phyloP scores from a whole-genome alignment of 257 asterid species.

The Thymus quinquecostatus region DNA sequence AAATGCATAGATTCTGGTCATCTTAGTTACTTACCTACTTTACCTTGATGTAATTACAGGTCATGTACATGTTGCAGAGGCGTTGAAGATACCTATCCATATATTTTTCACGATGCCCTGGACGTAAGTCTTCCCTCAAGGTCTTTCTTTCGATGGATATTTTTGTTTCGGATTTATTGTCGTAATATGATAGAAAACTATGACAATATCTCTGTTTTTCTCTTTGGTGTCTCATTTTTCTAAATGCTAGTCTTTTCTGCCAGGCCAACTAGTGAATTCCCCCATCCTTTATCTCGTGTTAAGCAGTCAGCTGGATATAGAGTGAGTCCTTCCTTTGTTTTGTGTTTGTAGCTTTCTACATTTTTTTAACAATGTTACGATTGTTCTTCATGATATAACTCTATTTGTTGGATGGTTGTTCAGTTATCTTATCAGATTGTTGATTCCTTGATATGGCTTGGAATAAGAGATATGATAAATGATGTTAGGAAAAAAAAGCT shows the following conservation, averaged over 20 bases:
- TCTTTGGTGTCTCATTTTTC: slow-evolving; percentile 14
- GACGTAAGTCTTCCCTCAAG: slow-evolving; percentile 74
- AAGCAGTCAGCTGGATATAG: slow-evolving; percentile 97
- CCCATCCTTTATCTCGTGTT: slow-evolving; percentile 97
- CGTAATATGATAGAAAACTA: slow-evolving; percentile 12
- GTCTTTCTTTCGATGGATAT: slow-evolving; percentile 23
- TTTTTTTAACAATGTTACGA: slow-evolving; percentile 1
- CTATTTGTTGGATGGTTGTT: slow-evolving; percentile 44
- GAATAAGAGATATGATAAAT: slow-evolving; percentile 92
- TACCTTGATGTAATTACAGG: slow-evolving; percentile 51
- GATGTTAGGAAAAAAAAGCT: slow-evolving; percentile 87
- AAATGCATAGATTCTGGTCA: not conserved
- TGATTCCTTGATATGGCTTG: slow-evolving; percentile 96
- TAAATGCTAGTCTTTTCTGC: slow-evolving; percentile 33
- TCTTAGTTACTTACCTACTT: slow-evolving; percentile 11
- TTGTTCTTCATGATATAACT: slow-evolving; percentile 24
- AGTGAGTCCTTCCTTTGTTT: slow-evolving; percentile 49
- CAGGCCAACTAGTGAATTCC: slow-evolving; percentile 96
- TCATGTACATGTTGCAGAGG: slow-evolving; percentile 94
- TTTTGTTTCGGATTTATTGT: slow-evolving; percentile 22
- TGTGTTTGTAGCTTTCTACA: slow-evolving; percentile 23
- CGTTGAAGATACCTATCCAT: slow-evolving; percentile 81
- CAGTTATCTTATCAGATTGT: slow-evolving; percentile 99
- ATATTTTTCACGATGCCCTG: slow-evolving; percentile 99
- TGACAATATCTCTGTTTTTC: not conserved